phyloP scores from a whole-genome alignment of 2,329 filamentous ascomycete genomes.

The Epicoccum nigrum region DNA sequence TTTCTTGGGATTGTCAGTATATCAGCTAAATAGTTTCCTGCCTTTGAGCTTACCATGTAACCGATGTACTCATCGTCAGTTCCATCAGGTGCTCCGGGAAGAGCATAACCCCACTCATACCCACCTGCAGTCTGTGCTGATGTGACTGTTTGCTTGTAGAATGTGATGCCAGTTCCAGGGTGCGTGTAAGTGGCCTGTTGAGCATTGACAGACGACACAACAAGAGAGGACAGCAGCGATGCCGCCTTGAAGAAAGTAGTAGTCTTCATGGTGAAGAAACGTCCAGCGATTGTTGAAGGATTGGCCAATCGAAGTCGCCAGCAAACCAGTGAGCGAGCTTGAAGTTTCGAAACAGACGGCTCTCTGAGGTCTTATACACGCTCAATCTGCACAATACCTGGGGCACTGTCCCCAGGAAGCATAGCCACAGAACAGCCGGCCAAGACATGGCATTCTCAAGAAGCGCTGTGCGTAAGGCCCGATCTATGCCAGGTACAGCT shows the following conservation, averaged over 20 bases:
- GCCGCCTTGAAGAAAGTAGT: conserved; percentile 43
- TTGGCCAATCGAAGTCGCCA: conserved; percentile 16
- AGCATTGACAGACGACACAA: conserved; percentile 33
- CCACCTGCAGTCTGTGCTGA: conserved; percentile 39
- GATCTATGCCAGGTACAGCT: conserved; percentile 14
- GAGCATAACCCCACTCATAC: conserved; percentile 44
- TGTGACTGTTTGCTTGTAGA: conserved; percentile 33
- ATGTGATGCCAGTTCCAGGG: conserved; percentile 39
- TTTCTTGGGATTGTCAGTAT: conserved; percentile 30
- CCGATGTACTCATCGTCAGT: conserved; percentile 47
- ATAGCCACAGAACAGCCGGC: conserved; percentile 1
- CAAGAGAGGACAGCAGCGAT: conserved; percentile 47
- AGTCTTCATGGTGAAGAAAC: conserved; percentile 42
- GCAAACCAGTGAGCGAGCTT: conserved; percentile 32
- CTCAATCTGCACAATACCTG: conserved; percentile 30
- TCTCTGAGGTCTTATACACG: conserved; percentile 37
- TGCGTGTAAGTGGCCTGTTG: conserved; percentile 41
- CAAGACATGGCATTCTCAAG: conserved; percentile 8
- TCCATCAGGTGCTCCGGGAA: conserved; percentile 32
- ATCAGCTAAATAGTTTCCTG: background rate
- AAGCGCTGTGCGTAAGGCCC: conserved; percentile 2
- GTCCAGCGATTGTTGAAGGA: conserved; percentile 22
- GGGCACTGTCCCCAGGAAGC: conserved; percentile 4
- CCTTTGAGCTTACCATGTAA: conserved; percentile 36
- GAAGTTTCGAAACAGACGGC: conserved; percentile 27